Evolutionary conservation across 1,284 basidiomycete genomes (phyloP), one percentile per base, ranked within the genome.

Genomic region (Pholiota adiposa): DNA sequence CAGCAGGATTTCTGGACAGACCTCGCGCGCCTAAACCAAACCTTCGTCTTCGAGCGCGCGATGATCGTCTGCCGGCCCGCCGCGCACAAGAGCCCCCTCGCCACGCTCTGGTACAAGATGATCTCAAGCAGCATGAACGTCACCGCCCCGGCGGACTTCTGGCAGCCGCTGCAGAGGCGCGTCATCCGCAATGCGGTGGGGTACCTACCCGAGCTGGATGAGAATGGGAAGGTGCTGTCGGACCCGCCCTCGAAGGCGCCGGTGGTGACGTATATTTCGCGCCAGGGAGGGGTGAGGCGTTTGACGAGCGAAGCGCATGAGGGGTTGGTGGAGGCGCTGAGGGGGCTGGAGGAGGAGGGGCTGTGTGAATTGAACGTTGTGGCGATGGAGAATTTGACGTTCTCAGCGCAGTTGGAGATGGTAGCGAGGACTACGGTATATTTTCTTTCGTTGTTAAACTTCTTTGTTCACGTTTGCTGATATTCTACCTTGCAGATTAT

Each of bases 261-360:
- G 0, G 54, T 78, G 3, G 76, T 80, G 16, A 78, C 77, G 0
- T 80, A 80, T 53, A 68, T 79, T n/a, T 76, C 75, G 1, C 64
- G 79, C 25, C 79, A 81, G 61, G 68, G 66, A 2, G 65, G 65
- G 1, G 64, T 34, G 36, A n/a, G 79, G 27, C 69, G 74, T 40
- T 63, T 81, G 29, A 65, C 64, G 5, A n/a, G 33, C 6, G 53
- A 56, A 7, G 60, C 53, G 16, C 55, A 65, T 25, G 49, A 56
- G 21, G 54, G 51, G 0, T 40, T 65, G 25, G 41, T 79, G 2
- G 59, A 64, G 16, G 72, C 75, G 16, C 67, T 79, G 34, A 63
- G 61, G 21, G 68, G 61, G 44, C 65, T 79, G 4, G 73, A 75
- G 38, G 54, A 64, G 19, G 71, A 75, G 51, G 75, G 75, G 0